A percentile compares a stretch with the other conserved stretches of the same genome.
phyloP scores from a whole-genome alignment of 768 basidiomycete genomes.

The Fomitopsis pulvina region DNA sequence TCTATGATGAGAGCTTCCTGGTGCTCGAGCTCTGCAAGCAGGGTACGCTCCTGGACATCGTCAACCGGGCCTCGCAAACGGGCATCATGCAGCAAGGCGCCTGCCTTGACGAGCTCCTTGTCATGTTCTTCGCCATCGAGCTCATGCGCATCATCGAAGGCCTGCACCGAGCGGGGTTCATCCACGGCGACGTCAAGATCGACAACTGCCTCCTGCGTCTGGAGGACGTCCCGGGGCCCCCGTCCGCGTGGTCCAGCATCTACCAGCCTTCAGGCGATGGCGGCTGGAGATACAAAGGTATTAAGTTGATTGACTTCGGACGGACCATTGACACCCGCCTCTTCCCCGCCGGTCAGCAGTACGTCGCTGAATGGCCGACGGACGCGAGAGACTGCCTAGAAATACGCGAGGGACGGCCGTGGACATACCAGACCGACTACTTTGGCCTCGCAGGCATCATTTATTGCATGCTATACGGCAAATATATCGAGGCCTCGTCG shows the following conservation, averaged over 20 bases:
- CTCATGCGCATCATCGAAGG: slow-evolving; percentile 76
- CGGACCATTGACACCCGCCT: slow-evolving; percentile 81
- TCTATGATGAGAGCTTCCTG: slow-evolving; percentile 84
- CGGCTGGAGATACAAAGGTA: slow-evolving; percentile 85
- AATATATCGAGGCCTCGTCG: slow-evolving; percentile 79
- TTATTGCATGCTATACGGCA: slow-evolving; percentile 95
- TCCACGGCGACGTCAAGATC: slow-evolving; percentile 98
- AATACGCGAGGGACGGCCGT: slow-evolving; percentile 73
- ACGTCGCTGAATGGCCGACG: slow-evolving; percentile 80
- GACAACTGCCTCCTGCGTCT: slow-evolving; percentile 97
- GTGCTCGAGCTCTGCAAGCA: slow-evolving; percentile 85
- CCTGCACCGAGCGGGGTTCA: slow-evolving; percentile 77
- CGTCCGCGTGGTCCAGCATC: slow-evolving; percentile 61
- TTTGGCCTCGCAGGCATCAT: slow-evolving; percentile 92
- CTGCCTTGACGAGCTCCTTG: slow-evolving; percentile 86
- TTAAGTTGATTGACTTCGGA: slow-evolving; percentile 97
- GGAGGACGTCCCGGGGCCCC: slow-evolving; percentile 70
- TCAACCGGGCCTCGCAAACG: slow-evolving; percentile 74
- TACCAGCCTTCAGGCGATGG: slow-evolving; percentile 75
- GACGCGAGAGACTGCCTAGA: slow-evolving; percentile 93
- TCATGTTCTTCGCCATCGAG: slow-evolving; percentile 93
- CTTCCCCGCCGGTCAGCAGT: slow-evolving; percentile 76
- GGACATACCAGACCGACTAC: slow-evolving; percentile 97
- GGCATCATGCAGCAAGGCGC: slow-evolving; percentile 77
- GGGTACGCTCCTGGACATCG: slow-evolving; percentile 86